Base-by-base conservation (phyloP, 2,329 filamentous ascomycete species). In the Colletotrichum costaricense region DNA sequence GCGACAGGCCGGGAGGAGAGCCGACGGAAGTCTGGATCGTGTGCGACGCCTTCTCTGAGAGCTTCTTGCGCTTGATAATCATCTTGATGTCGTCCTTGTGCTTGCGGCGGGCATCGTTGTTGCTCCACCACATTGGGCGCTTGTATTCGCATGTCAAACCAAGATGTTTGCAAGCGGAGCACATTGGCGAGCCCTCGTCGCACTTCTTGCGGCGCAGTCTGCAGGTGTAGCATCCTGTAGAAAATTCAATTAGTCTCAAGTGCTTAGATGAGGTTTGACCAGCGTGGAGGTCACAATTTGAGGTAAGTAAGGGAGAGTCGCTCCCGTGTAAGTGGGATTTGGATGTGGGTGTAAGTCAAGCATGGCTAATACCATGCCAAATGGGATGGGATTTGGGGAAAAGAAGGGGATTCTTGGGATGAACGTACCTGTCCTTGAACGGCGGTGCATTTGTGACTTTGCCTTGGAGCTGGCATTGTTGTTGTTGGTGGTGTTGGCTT, bases 41-140 rank as follows among this genome's bases (percentile, higher is more conserved):
- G 78, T 88, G 84, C 65, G 91, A 88, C 65, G 90, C 88, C 90
- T 98, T 98, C 85, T 98, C 96, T 30, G 92, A 92, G 77, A 97
- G 89, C 90, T 98, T 98, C 81, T 97, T 98, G 81, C 93, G 91
- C 91, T 98, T 98, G 88, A 99, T 98, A 84, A 96, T 94, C 84
- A 93, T 93, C 89, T 99, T 99, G 88, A 99, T 97, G 77, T 93
- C 87, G 81, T 98, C 97, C 86, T 98, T 99, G 82, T 98, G 95
- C 69, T 92, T 86, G 78, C 93, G 91, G 77, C 97, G 90, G 80
- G 93, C 91, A 76, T 98, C 95, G 80, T 94, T 93, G 88, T 97
- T 98, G 85, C 93, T 94, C 97, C 97, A 99, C 97, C 97, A 99
- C 85, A 94, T 91, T 49, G 97, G 97, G 80, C 95, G 89, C 88